Base-by-base conservation (phyloP, 1,139 yeast genomes). In the Pichia sp. region DNA sequence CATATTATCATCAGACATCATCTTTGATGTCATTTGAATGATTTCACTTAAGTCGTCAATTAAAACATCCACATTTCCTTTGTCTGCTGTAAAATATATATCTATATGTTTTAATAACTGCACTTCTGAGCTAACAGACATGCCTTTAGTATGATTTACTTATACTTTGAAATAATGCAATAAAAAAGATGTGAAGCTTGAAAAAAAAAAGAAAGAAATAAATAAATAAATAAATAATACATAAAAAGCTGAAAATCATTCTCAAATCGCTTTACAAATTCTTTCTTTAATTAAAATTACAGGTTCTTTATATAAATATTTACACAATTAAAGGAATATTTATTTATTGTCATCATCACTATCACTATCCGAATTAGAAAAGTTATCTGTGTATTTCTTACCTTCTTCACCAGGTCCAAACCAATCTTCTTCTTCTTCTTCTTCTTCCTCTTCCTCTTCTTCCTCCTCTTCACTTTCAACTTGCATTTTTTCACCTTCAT, bases 391-490 rank as follows among this genome's bases (percentile, higher is more conserved):
- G 36, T 56, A 53, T 39, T 56, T 56, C 43, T 62, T 62, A 7
- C 53, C 60, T 7, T 60, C 63, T 32, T 65, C 53, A 24, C 52
- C 70, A 6, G 72, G 71, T 7, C 72, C 75, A 52, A 68, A 65
- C 75, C 75, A 71, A n/a, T 70, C 72, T 24, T 62, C 56, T 11
- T 52, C 57, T n/a, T 66, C 71, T 6, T 62, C 40, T 1, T 42
- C 45, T 4, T 35, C 66, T 9, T 58, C 63, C 7, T 50, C 56
- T 8, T 52, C 54, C 4, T 54, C 57, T 24, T 58, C 67, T 0
- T 48, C 64, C 26, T 59, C 68, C 11, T 61, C 67, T 12, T 62
- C 67, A 11, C 54, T 62, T 16, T 48, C 53, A 3, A 53, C 53
- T 3, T 32, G 42, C 8, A 52, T 54, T 9, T 49, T 57, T 8